Base-by-base conservation (phyloP, 371 early-diverging fungal species). In the Amoeboradix gromovi region DNA sequence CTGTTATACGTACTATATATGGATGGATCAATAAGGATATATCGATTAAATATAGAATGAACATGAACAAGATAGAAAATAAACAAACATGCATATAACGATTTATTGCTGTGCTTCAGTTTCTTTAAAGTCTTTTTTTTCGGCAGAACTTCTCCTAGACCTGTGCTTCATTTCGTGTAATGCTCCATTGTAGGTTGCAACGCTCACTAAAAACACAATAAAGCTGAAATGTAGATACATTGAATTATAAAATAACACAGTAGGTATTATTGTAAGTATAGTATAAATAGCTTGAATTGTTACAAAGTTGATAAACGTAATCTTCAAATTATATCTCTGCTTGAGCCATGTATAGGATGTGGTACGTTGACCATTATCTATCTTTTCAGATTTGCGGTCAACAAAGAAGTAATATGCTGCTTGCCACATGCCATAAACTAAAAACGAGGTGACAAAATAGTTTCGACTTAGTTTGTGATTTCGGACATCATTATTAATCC, bases 401-500 rank as follows among this genome's bases (percentile, higher is more conserved):
- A 48, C 5, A 48, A 48, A 48, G 48, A 48, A 48, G 22, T 48
- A 48, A 48, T 48, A 48, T 12, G 48, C 48, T 12, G 48, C 22
- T 48, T 48, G 48, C 48, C 48, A 48, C 5, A 48, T 22, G 22
- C 48, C 22, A 48, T 48, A 48, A 48, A 48, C 48, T 48, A 48
- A 12, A 5, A 48, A 12, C 48, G 48, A 48, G 5, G 22, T 12
- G 5, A 22, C 22, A 22, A 48, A 48, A 22, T 48, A 48, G 22
- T 48, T 48, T n/a, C n/a, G n/a, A n/a, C n/a, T n/a, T n/a, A n/a
- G n/a, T 48, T 48, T 22, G 22, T 48, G 48, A 12, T 5, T 22
- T 48, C 22, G 5, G 12, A 5, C 22, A 5, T 48, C 48, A 5
- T 48, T 22, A 48, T 12, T 22, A 22, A 5, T 12, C 86, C 86